These are phyloP conservation scores for Aegilops longissima DNA, from an alignment of 176 grass and related monocot genomes.

Conservation along the genomic window DNA sequence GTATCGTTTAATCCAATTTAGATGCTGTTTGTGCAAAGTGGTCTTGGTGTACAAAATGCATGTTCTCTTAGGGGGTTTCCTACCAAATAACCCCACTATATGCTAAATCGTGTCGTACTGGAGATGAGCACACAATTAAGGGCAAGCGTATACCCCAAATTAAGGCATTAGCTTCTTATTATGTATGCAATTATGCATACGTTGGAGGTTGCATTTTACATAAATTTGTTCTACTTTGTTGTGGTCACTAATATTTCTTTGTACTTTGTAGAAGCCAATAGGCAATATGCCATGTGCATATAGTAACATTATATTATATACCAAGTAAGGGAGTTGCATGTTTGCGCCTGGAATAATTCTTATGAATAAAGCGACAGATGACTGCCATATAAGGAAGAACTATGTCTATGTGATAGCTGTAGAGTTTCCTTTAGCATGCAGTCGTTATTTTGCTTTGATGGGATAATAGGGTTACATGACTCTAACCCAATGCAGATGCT, in stretches of 20 bases:
- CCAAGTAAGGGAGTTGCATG: background rate
- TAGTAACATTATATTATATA: background rate
- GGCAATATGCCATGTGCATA: background rate
- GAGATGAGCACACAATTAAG: background rate
- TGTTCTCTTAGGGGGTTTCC: background rate
- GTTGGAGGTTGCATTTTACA: background rate
- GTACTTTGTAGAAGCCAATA: background rate
- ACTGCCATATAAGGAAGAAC: background rate
- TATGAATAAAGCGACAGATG: background rate
- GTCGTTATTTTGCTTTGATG: background rate
- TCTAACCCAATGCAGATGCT: background rate
- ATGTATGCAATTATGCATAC: background rate
- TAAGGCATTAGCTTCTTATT: conserved; percentile 1
- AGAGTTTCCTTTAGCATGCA: background rate
- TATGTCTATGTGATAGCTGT: background rate
- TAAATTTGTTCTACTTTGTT: background rate
- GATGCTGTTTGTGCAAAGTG: background rate
- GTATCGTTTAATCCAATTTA: conserved; percentile 6
- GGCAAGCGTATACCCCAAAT: background rate
- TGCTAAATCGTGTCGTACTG: conserved; percentile 5
- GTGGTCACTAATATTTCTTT: background rate
- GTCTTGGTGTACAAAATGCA: background rate
- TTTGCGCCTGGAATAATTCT: background rate
- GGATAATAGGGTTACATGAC: background rate
- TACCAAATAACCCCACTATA: background rate